These are phyloP conservation scores for Malassezia yamatoensis DNA, from an alignment of 1,284 basidiomycete species.

Conservation along the genomic window DNA sequence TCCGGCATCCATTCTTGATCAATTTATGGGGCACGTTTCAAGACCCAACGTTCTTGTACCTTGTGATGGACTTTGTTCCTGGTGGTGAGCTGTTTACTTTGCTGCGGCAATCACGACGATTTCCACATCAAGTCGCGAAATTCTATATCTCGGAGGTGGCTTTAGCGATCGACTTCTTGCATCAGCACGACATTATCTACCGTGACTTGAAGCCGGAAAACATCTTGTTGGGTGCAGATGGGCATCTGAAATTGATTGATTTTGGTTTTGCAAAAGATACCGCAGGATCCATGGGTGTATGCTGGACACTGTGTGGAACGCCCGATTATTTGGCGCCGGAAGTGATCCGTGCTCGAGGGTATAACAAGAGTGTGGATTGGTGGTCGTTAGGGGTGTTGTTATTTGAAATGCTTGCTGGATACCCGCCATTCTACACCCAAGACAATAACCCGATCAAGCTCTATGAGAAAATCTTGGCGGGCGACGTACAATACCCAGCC, in stretches of 20 bases:
- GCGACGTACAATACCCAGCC: conserved; percentile 77
- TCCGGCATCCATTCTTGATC: conserved; percentile 91
- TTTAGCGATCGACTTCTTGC: conserved; percentile 83
- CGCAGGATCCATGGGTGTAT: conserved; percentile 58
- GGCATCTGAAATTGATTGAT: conserved; percentile 95
- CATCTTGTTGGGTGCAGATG: conserved; percentile 80
- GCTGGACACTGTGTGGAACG: conserved; percentile 82
- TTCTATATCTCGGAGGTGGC: conserved; percentile 98
- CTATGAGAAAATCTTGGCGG: conserved; percentile 85
- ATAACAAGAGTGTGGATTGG: conserved; percentile 98
- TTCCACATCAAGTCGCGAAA: conserved; percentile 96
- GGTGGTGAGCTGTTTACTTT: conserved; percentile 83
- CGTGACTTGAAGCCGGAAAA: conserved; percentile 97
- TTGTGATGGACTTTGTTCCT: conserved; percentile 99
- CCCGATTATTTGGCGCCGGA: conserved; percentile 67
- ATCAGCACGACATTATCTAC: conserved; percentile 84
- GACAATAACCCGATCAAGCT: conserved; percentile 62
- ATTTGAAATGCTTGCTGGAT: conserved; percentile 55
- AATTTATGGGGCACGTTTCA: conserved; percentile 98
- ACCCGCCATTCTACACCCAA: conserved; percentile 49
- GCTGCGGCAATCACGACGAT: conserved; percentile 58
- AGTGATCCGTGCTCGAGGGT: conserved; percentile 70
- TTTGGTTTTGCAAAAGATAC: conserved; percentile 95
- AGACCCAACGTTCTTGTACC: conserved; percentile 84
- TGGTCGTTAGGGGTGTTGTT: conserved; percentile 87